Evolutionary conservation across 768 basidiomycete species (phyloP), one percentile per base, ranked within the genome.

Genomic region (Termitomyces sp.): DNA sequence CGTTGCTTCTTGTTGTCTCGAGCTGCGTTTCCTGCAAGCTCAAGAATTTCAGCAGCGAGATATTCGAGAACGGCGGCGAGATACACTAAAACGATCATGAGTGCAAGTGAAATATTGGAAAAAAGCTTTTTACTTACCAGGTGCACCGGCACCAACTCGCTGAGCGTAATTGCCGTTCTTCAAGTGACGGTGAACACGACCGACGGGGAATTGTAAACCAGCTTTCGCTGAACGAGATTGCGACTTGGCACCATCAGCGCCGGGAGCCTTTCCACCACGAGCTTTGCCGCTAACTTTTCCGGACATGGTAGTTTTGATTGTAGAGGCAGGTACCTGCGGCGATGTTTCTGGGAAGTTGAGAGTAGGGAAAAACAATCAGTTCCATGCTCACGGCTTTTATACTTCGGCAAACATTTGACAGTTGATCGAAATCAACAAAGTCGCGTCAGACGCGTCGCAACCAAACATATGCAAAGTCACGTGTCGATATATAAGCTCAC

Each of bases 61-160:
- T 92, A 89, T 71, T 90, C 90, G 62, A 91, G 82, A 63, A 91
- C 88, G 20, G 88, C 88, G 28, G 88, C 89, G 63, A 91, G 85
- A 73, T 91, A 91, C 62, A 92, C 87, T 85, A 57, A 18, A 54
- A 10, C 4, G 56, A n/a, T 1, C 26, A 56, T 57, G 54, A 44
- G 32, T 8, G 13, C 28, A 35, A 12, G 6, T 44, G 47, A 43
- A 26, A 12, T 2, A 30, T 42, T 2, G 13, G 22, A 22, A 33
- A 33, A 42, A 20, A 7, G 44, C 20, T 16, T 12, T 26, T 4
- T 18, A 66, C 70, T 22, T 62, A 83, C 83, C 83, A 65, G 88
- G 87, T 60, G 89, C 86, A 72, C 88, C 87, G 52, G 87, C 86
- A 68, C 89, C 88, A 54, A 91, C 82, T 69, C 89, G 85, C 66